phyloP scores from a whole-genome alignment of 768 basidiomycete genomes.

The Imleria badia region DNA sequence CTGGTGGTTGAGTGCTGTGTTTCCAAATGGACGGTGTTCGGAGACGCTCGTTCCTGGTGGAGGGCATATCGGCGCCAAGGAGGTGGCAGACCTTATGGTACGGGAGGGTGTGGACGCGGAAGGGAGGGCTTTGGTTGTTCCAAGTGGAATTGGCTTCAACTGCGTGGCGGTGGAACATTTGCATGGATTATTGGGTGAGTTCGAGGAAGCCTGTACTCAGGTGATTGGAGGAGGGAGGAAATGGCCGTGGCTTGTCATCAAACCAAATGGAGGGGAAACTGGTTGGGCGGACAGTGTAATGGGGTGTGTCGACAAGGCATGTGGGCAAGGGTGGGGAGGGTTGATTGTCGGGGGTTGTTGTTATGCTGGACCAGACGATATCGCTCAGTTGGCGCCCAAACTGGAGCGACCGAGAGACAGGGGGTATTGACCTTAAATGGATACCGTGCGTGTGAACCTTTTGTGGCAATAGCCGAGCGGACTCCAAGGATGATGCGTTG shows the following conservation, averaged over 20 bases:
- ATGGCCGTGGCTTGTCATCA: slow-evolving; percentile 58
- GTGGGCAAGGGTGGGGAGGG: slow-evolving; percentile 41
- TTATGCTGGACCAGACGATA: slow-evolving; percentile 54
- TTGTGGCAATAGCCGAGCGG: slow-evolving; percentile 23
- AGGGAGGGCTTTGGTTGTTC: slow-evolving; percentile 29
- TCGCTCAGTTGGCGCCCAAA: slow-evolving; percentile 26
- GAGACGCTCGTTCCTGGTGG: slow-evolving; percentile 35
- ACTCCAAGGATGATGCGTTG: slow-evolving; percentile 10
- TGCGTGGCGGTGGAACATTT: slow-evolving; percentile 57
- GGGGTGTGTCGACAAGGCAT: slow-evolving; percentile 21
- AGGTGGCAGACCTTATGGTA: slow-evolving; percentile 46
- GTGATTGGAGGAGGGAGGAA: slow-evolving; percentile 5
- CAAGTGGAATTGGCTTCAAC: slow-evolving; percentile 70
- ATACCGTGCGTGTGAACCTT: slow-evolving; percentile 15
- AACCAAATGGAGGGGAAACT: slow-evolving; percentile 62
- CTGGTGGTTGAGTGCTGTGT: slow-evolving; percentile 77
- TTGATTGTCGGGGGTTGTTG: slow-evolving; percentile 73
- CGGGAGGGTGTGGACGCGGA: slow-evolving; percentile 14
- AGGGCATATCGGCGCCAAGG: slow-evolving; percentile 29
- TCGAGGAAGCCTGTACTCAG: slow-evolving; percentile 27
- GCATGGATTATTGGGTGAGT: slow-evolving; percentile 38
- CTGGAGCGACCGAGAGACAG: background rate
- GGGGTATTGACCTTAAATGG: slow-evolving; percentile 9
- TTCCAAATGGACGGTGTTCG: slow-evolving; percentile 49
- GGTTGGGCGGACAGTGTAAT: slow-evolving; percentile 40